Conservation (phyloP, 345 rosid genomes). For the Iberis pinnata region DNA sequence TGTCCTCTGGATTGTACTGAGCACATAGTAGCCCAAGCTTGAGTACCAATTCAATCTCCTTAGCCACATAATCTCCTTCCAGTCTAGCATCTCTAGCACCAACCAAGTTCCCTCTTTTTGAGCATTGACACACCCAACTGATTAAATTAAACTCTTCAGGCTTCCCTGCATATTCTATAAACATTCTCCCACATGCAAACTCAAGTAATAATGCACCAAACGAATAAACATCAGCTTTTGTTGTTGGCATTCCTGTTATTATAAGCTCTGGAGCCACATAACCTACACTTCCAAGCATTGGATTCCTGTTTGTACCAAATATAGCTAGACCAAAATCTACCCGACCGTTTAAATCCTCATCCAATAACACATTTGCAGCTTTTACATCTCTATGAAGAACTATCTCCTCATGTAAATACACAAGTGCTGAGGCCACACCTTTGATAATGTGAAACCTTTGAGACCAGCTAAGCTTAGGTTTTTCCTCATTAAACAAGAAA, state of each 20-base stretch:
- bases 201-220: constrained; percentile 86
- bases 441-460: constrained; percentile 70
- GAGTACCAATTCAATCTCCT: constrained; percentile 45
- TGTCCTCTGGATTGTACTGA: constrained; percentile 37
- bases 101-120: constrained; percentile 41
- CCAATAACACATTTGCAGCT: constrained; percentile 77
- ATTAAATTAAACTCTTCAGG: constrained; percentile 71
- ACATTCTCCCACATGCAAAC: constrained; percentile 79
- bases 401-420: constrained; percentile 70
- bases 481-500: constrained; percentile 32
- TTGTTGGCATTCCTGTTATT: constrained; percentile 75
- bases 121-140: constrained; percentile 77
- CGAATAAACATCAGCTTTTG: constrained; percentile 79
- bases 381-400: constrained; percentile 86
- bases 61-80: constrained; percentile 38
- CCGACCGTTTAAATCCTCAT: constrained; percentile 63
- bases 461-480: constrained; percentile 52
- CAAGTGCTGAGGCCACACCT: constrained; percentile 72
- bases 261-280: constrained; percentile 91
- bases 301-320: constrained; percentile 72
- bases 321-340: constrained; percentile 95
- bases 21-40: constrained; percentile 74
- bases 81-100: constrained; percentile 52
- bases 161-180: constrained; percentile 64
- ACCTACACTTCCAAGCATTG: constrained; percentile 85